Conservation (phyloP, 192 early-diverging fungal species). For the Coemansia sp. region DNA sequence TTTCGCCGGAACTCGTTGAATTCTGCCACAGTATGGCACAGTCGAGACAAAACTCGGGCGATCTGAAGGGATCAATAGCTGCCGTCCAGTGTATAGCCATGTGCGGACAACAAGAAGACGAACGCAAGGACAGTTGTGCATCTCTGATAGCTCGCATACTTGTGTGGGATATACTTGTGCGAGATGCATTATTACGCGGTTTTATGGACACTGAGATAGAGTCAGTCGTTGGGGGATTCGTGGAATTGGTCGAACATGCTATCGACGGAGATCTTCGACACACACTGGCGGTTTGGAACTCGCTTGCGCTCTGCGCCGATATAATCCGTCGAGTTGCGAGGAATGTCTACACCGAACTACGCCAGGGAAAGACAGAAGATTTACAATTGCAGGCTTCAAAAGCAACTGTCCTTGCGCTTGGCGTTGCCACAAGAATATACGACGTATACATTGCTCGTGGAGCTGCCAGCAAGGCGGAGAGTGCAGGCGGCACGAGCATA, state of each 20-base stretch:
- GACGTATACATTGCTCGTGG: constrained; percentile 37
- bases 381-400: neutral
- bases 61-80: constrained; percentile 4
- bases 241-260: neutral
- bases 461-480: constrained; percentile 35
- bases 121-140: neutral
- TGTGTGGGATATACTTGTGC: constrained; percentile 4
- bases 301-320: constrained; percentile 40
- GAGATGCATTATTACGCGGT: neutral
- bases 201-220: neutral
- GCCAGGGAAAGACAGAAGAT: neutral
- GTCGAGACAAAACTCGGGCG: neutral
- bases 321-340: constrained; percentile 25
- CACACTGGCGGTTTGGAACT: constrained; percentile 46
- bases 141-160: constrained; percentile 15
- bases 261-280: constrained; percentile 15
- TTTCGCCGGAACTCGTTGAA: constrained; percentile 42
- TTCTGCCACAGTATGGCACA: constrained; percentile 21
- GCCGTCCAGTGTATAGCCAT: constrained; percentile 12
- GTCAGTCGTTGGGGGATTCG: neutral
- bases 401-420: constrained; percentile 10
- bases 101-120: neutral
- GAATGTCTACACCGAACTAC: constrained; percentile 11
- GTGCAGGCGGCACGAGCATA: constrained; percentile 25
- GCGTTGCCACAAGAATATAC: constrained; percentile 30